Percentiles rank a stretch among this genome's conserved stretches.
These are phyloP conservation scores for Casuarina cunninghamiana DNA, from an alignment of 306 rosid species.

Conservation along the genomic window DNA sequence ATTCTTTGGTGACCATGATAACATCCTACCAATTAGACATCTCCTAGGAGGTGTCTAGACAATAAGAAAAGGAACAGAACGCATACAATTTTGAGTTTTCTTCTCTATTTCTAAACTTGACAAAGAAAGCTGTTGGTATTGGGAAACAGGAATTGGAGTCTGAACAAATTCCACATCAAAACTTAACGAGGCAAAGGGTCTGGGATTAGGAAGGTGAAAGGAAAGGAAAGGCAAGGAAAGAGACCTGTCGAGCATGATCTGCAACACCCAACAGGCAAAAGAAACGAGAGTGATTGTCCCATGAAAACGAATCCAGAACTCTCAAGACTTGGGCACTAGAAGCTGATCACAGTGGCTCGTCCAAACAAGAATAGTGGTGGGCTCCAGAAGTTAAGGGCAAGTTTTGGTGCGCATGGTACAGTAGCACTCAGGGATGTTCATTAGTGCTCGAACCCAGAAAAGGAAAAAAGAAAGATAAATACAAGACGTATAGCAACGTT, in stretches of 20 bases:
- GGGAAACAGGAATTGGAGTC: no score
- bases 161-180: no score
- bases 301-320: slow-evolving; percentile 6
- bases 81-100: no score
- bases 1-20: no score
- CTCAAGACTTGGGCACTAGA: slow-evolving; percentile 13
- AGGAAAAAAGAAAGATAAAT: slow-evolving; percentile 26
- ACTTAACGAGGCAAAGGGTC: no score
- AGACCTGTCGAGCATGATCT: slow-evolving; percentile 37
- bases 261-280: not conserved
- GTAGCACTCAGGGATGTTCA: slow-evolving; percentile 62
- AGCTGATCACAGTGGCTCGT: slow-evolving; percentile 3
- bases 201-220: no score
- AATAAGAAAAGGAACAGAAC: no score
- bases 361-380: slow-evolving; percentile 34
- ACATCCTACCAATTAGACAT: no score
- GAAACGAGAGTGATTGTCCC: not conserved
- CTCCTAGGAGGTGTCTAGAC: no score
- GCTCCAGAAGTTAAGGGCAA: slow-evolving; percentile 38
- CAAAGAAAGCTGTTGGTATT: no score
- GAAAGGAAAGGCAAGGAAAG: slow-evolving; percentile 19
- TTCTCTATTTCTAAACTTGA: no score
- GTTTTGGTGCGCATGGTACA: slow-evolving; percentile 65
- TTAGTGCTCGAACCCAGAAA: slow-evolving; percentile 28
- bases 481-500: slow-evolving; percentile 30